Base-by-base conservation (phyloP, 1,284 basidiomycete genomes). In the Schizophyllum commune region DNA sequence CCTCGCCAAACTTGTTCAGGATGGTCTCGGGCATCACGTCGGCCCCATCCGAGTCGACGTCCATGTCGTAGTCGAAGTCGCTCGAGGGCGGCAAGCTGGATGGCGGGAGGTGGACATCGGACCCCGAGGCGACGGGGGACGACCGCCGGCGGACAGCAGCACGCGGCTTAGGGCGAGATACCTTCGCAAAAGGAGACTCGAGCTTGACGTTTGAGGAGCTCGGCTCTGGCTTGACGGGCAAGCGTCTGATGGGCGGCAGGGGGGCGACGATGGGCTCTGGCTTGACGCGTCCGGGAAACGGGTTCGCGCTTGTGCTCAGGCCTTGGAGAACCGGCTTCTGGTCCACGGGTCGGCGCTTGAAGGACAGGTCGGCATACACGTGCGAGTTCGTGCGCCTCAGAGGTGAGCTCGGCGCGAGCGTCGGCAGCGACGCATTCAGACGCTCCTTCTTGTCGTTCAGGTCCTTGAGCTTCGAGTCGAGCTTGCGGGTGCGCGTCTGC, bases 381-480 rank as follows among this genome's bases (percentile, higher is more conserved):
- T 62, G 56, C 6, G 62, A 64, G 3, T 8, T 32, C 5, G 55
- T 65, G 54, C 67, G 59, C 60, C 64, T 67, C 47, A 68, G n/a
- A 32, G 68, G 65, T 22, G 65, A 67, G 33, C 67, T 58, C 2
- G 63, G 58, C 20, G 39, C 60, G 4, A 47, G 9, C 9, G 39
- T 32, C 0, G 72, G 74, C 58, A 76, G 66, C 0, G 66, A 62
- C 1, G 66, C 65, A 55, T 68, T 71, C 55, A 67, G 64, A 13
- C 67, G 60, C 9, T 69, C 68, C 60, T 72, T 75, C 57, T 64
- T 56, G 7, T 59, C 58, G 17, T 66, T 63, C 17, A 75, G 64
- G 0, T 59, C 60, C 9, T 52, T 53, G 5, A 75, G 51, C 22
- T 71, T 64, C 1, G 27, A 27, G 13, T 65, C 61, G 27, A 68